Percentiles rank a stretch among this genome's conserved stretches.
phyloP scores from a whole-genome alignment of 2,329 filamentous ascomycete species.

The Epichloe amarillans region DNA sequence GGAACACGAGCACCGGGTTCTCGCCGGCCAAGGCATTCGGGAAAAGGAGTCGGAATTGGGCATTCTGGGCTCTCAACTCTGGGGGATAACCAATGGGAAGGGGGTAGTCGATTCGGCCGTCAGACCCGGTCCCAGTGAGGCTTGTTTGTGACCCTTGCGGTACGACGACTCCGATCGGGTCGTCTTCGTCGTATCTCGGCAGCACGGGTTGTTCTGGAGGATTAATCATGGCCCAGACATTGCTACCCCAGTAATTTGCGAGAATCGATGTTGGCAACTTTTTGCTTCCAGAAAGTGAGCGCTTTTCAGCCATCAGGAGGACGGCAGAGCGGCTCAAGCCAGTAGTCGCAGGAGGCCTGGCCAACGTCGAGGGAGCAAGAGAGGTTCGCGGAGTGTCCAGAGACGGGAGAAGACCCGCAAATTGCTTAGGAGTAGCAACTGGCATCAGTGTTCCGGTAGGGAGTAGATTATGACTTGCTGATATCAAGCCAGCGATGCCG shows the following conservation, averaged over 20 bases:
- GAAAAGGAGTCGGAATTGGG: conserved; percentile 87
- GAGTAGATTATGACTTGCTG: conserved; percentile 67
- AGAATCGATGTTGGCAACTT: conserved; percentile 73
- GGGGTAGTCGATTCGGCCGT: conserved; percentile 29
- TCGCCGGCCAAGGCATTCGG: conserved; percentile 65
- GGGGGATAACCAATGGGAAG: conserved; percentile 72
- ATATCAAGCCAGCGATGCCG: conserved; percentile 76
- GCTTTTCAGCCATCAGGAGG: conserved; percentile 63
- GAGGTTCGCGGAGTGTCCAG: conserved; percentile 41
- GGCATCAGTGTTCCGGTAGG: conserved; percentile 30
- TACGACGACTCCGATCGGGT: conserved; percentile 28
- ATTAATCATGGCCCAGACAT: conserved; percentile 47
- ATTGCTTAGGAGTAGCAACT: conserved; percentile 15
- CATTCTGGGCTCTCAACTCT: conserved; percentile 73
- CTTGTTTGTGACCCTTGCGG: conserved; percentile 17
- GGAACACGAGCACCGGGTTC: conserved; percentile 80
- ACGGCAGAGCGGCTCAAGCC: conserved; percentile 79
- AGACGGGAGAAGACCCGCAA: conserved; percentile 20
- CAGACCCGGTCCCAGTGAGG: conserved; percentile 13
- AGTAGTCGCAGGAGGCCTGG: conserved; percentile 70
- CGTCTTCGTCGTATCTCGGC: conserved; percentile 23
- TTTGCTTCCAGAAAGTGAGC: conserved; percentile 51
- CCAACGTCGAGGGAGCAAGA: conserved; percentile 70
- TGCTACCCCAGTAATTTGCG: conserved; percentile 89
- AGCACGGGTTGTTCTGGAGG: conserved; percentile 17